phyloP scores from a whole-genome alignment of 2,329 filamentous ascomycete species.

The Davidsoniella australis region DNA sequence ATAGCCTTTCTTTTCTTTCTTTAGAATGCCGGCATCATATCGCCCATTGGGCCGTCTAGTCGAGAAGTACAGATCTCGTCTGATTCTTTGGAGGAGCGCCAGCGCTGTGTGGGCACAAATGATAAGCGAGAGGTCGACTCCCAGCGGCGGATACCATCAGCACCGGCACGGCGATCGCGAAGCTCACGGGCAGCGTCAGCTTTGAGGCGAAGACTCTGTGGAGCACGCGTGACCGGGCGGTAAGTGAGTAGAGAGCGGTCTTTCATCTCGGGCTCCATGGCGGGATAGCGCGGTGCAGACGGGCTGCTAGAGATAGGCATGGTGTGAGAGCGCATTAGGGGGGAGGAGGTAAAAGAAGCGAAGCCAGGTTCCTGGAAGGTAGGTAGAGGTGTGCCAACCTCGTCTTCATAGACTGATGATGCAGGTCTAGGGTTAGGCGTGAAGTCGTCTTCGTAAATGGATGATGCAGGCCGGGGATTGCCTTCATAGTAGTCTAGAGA shows the following conservation, averaged over 20 bases:
- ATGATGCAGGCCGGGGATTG: background rate
- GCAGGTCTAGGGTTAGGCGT: background rate
- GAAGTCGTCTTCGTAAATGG: too few relatives aligned
- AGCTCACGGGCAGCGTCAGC: background rate
- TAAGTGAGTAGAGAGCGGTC: conserved; percentile 4
- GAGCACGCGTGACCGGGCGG: conserved; percentile 1
- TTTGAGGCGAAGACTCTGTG: background rate
- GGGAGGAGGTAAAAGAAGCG: background rate
- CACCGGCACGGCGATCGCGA: background rate
- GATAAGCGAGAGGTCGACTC: background rate
- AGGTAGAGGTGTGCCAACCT: background rate
- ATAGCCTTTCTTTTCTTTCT: too few relatives aligned
- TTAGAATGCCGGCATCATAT: conserved; percentile 11
- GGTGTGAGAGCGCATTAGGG: conserved; percentile 1
- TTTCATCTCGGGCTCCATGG: conserved; percentile 2
- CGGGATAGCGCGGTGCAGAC: background rate
- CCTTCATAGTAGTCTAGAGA: background rate
- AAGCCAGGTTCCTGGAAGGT: background rate
- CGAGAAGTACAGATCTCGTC: conserved; percentile 3
- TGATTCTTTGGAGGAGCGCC: background rate
- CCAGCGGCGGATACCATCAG: background rate
- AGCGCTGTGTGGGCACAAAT: background rate
- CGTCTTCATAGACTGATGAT: background rate
- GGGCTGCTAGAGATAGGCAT: background rate
- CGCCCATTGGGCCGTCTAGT: conserved; percentile 9